Evolutionary conservation across 768 basidiomycete species (phyloP), one percentile per base, ranked within the genome.

Genomic region (Suillus discolor): DNA sequence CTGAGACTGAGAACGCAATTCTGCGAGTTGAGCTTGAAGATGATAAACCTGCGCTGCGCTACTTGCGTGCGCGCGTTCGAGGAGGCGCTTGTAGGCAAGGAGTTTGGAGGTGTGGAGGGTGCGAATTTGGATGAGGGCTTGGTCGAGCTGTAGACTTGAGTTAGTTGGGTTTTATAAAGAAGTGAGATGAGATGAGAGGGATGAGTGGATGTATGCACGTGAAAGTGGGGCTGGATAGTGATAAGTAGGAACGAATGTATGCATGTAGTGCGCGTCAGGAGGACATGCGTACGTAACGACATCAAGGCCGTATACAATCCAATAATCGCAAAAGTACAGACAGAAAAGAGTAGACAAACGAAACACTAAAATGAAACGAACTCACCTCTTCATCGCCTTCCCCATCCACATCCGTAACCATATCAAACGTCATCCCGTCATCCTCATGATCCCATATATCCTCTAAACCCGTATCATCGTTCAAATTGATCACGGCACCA

Each of bases 11-110:
- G 79, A 77, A 51, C 90, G 86, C 38, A 94, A 79, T 34, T 92
- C 80, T 15, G 87, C 82, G 4, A 93, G 80, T 72, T 95, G 92
- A 2, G 92, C 93, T 76, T 94, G 93, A 1, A 96, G 79, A 0
- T 94, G 93, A 71, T 95, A 93, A 2, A 94, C 80, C 71, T 95
- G 94, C 1, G 92, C 89, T 0, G 93, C 91, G 1, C 90, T 83
- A 11, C 88, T 87, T 2, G 89, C 87, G 70, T 95, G 94, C 0
- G 92, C 84, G 47, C 89, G 89, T 69, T 95, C 93, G 15, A 95
- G 83, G 1, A 95, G 82, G 2, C 93, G 85, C 72, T 90, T 94
- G 77, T 92, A 90, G 65, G 89, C 86, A 18, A 87, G 82, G 16
- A 93, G 83, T 69, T 91, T 91, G 45, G 74, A 74, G 38, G 79